phyloP scores from a whole-genome alignment of 1,284 basidiomycete species.

The Cerrena zonata region DNA sequence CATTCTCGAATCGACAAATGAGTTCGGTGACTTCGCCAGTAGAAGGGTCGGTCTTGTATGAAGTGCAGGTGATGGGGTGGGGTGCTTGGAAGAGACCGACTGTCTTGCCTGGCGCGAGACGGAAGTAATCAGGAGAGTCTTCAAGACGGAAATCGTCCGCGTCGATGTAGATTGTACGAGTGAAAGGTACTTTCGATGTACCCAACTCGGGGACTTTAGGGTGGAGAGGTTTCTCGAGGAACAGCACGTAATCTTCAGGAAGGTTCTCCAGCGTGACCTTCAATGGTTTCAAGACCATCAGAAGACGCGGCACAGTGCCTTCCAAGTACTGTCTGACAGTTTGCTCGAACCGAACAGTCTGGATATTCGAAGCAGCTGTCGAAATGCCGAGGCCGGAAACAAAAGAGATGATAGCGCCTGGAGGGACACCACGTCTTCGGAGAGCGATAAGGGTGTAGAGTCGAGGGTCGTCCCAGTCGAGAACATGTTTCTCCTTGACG shows the following conservation, averaged over 20 bases:
- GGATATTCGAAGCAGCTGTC: slow-evolving; percentile 79
- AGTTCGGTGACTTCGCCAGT: slow-evolving; percentile 78
- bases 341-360: slow-evolving; percentile 87
- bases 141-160: slow-evolving; percentile 87
- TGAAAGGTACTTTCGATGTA: slow-evolving; percentile 79
- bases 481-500: slow-evolving; percentile 80
- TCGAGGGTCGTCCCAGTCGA: slow-evolving; percentile 97
- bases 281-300: slow-evolving; percentile 90
- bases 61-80: slow-evolving; percentile 88
- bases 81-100: slow-evolving; percentile 97
- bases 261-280: slow-evolving; percentile 91
- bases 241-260: slow-evolving; percentile 76
- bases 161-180: slow-evolving; percentile 89
- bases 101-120: slow-evolving; percentile 93
- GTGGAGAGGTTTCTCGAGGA: slow-evolving; percentile 89
- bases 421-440: slow-evolving; percentile 89
- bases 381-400: slow-evolving; percentile 92
- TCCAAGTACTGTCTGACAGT: slow-evolving; percentile 87
- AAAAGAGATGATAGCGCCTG: slow-evolving; percentile 90
- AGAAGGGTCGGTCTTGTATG: slow-evolving; percentile 70
- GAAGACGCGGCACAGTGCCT: slow-evolving; percentile 78
- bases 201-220: slow-evolving; percentile 91
- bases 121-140: slow-evolving; percentile 95
- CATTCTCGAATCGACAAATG: slow-evolving; percentile 73
- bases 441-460: slow-evolving; percentile 95